A percentile compares a stretch with the other conserved stretches of the same genome.
These are phyloP conservation scores for Wickerhamomyces queroliae DNA, from an alignment of 805 yeast genomes.

Conservation along the genomic window DNA sequence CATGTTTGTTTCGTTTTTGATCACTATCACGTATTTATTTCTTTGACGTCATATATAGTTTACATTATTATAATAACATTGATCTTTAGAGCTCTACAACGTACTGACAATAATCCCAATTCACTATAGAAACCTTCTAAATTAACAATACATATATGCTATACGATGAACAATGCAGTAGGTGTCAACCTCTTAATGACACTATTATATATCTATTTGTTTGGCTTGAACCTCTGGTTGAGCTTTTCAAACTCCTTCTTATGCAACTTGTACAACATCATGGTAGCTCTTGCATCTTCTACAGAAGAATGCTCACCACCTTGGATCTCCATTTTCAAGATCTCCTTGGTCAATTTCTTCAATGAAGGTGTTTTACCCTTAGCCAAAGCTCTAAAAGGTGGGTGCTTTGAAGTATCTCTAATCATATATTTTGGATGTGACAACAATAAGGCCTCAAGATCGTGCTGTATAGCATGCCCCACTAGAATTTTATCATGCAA, in stretches of 20 bases:
- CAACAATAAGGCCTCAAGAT: slow-evolving; percentile 59
- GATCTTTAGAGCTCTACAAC: no score
- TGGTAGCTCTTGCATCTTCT: slow-evolving; percentile 86
- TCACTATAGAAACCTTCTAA: no score
- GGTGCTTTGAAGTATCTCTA: slow-evolving; percentile 70
- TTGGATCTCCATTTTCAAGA: slow-evolving; percentile 61
- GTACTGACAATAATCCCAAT: no score
- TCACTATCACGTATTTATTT: no score
- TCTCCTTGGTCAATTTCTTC: slow-evolving; percentile 54
- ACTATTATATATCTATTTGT: no score
- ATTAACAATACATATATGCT: no score
- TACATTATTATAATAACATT: no score
- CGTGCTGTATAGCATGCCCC: slow-evolving; percentile 85
- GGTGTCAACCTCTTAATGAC: no score
- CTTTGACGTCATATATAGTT: no score
- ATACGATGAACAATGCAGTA: no score
- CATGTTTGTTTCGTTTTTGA: no score
- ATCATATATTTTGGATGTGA: slow-evolving; percentile 59
- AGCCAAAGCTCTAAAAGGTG: slow-evolving; percentile 51
- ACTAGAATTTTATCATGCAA: slow-evolving; percentile 55
- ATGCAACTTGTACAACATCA: slow-evolving; percentile 65
- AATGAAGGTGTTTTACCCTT: slow-evolving; percentile 70
- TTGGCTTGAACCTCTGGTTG: not conserved
- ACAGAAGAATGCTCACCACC: slow-evolving; percentile 77
- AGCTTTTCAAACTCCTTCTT: slow-evolving; percentile 55